Evolutionary conservation across 1,284 basidiomycete genomes (phyloP), one percentile per base, ranked within the genome.

Genomic region (Tausonia pullulans): DNA sequence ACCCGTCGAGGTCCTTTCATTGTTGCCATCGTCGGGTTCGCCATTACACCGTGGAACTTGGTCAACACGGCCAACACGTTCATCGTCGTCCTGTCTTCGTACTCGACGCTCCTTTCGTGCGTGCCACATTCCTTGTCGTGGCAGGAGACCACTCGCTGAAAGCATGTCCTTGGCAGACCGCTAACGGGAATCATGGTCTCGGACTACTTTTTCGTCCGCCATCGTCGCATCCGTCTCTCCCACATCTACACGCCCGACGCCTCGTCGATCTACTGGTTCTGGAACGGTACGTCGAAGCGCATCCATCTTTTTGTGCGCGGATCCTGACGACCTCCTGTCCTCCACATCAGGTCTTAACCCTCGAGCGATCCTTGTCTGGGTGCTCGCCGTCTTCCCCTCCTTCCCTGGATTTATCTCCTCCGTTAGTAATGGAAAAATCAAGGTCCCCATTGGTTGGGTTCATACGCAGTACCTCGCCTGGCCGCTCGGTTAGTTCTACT

Each of bases 181-280:
- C 40, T 55, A 11, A 41, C 53, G 39, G 53, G 53, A 27, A 55
- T 75, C 43, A 77, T 78, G 74, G 68, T 77, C 54, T 69, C 71
- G 56, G 77, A 79, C 69, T 78, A 78, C 70, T 74, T 74, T 62
- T 65, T 78, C 48, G 68, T 79, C 14, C 71, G 74, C 13, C 70
- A 72, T 39, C 73, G 72, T 5, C 65, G 70, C 27, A 44, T 78
- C 57, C 70, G 74, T 60, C 70, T 78, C n/a, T 71, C 74, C 0
- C 67, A 71, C 56, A 68, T 78, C 8, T 76, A 70, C 66, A 68
- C 67, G 40, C 40, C 64, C 40, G 63, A 66, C 57, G 4, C 5
- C 57, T 59, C 43, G 13, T 64, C 63, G 11, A 60, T 65, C 67
- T 73, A 73, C 68, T 66, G 65, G 57, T 65, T 66, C 44, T 52